Evolutionary conservation across 1,284 basidiomycete genomes (phyloP).

Genomic region (Heterobasidion annosum): DNA sequence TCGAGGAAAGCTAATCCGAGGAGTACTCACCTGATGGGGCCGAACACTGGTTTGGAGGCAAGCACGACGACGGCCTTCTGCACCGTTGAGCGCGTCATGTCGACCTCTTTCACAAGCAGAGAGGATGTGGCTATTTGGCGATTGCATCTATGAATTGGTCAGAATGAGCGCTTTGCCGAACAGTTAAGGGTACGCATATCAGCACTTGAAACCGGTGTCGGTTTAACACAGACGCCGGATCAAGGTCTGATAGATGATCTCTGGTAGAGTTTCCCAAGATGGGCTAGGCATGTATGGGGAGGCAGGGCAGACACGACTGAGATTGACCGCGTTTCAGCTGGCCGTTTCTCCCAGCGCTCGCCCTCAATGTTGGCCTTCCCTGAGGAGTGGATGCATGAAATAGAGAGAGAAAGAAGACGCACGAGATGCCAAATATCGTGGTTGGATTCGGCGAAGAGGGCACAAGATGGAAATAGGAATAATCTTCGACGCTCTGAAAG

Average conservation of each 20-base stretch:
- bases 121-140: constrained; percentile 85
- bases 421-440: constrained; percentile 93
- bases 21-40: constrained; percentile 60
- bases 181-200: neutral
- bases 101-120: constrained; percentile 74
- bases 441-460: constrained; percentile 59
- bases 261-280: no score
- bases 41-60: constrained; percentile 84
- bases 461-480: constrained; percentile 91
- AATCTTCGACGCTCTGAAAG: constrained; percentile 78
- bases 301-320: no score
- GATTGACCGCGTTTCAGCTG: no score
- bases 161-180: neutral
- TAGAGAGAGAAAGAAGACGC: constrained; percentile 21
- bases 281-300: no score
- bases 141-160: constrained; percentile 61
- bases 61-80: constrained; percentile 97
- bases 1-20: no score
- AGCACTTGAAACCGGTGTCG: neutral
- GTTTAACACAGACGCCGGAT: no score
- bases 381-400: no score
- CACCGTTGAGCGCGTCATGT: constrained; percentile 93
- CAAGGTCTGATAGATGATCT: no score
- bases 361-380: no score
- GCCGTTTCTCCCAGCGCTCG: no score